Evolutionary conservation across 164 flowering plant species (phyloP).

Genomic region (Stephania japonica): DNA sequence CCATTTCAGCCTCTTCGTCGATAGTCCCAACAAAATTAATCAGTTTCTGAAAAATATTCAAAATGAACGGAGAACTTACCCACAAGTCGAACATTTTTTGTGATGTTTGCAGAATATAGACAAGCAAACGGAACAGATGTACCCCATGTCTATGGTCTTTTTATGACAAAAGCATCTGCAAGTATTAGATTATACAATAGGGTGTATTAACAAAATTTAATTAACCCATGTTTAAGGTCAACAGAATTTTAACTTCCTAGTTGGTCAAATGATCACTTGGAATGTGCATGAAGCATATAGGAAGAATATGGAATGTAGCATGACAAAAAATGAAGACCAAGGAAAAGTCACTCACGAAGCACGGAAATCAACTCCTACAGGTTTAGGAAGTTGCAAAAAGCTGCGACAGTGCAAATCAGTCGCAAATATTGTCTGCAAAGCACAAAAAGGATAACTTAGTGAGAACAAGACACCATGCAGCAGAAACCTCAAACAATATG

Average conservation of each 20-base stretch:
- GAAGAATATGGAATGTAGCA: background rate
- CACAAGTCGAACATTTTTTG: slow-evolving; percentile 93
- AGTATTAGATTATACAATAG: background rate
- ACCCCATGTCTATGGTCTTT: slow-evolving; percentile 93
- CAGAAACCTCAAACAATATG: background rate
- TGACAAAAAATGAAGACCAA: background rate
- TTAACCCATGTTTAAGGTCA: no score
- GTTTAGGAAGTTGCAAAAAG: slow-evolving; percentile 85
- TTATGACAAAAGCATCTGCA: slow-evolving; percentile 99
- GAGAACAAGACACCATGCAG: background rate
- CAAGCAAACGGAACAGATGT: slow-evolving; percentile 89
- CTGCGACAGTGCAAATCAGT: slow-evolving; percentile 86
- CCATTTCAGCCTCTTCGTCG: no score
- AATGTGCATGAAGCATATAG: background rate
- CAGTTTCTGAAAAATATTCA: background rate
- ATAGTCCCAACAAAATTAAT: no score
- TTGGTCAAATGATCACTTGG: no score
- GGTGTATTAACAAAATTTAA: no score
- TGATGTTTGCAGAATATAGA: slow-evolving; percentile 95
- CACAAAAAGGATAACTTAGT: slow-evolving; percentile 3
- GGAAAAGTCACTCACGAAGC: slow-evolving; percentile 71
- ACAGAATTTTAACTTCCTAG: no score
- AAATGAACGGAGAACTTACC: slow-evolving; percentile 44
- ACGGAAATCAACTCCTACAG: slow-evolving; percentile 92
- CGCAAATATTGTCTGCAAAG: slow-evolving; percentile 78